phyloP scores from a whole-genome alignment of 2,329 filamentous ascomycete species.

The Aspergillus sergii region DNA sequence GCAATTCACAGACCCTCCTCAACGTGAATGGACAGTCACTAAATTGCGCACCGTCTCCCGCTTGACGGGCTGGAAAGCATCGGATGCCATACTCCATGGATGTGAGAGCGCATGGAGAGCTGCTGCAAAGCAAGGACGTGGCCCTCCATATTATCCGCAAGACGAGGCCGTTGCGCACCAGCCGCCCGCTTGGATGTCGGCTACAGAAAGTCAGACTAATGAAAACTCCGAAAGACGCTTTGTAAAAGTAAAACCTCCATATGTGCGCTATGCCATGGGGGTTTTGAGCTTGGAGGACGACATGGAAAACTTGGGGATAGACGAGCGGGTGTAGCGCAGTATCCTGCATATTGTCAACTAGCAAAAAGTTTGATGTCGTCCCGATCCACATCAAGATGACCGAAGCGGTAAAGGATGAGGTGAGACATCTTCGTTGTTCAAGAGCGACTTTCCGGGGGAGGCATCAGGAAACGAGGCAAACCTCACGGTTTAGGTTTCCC shows the following conservation, averaged over 20 bases:
- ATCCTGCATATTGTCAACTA: neutral
- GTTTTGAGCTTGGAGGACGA: constrained; percentile 78
- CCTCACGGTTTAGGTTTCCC: neutral
- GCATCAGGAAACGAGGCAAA: neutral
- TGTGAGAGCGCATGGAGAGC: constrained; percentile 85
- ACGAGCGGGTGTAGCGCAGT: constrained; percentile 25
- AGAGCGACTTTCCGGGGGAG: neutral
- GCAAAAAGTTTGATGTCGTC: neutral
- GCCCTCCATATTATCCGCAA: constrained; percentile 67
- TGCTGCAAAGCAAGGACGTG: constrained; percentile 70
- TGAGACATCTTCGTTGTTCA: neutral
- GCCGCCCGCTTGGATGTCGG: constrained; percentile 6
- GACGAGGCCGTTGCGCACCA: constrained; percentile 20
- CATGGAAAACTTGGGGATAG: constrained; percentile 64
- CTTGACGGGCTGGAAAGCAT: constrained; percentile 85
- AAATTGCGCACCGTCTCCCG: constrained; percentile 74
- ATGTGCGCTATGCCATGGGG: constrained; percentile 76
- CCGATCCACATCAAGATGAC: neutral
- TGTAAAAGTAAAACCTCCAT: constrained; percentile 64
- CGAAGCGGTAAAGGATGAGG: neutral
- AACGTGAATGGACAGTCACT: constrained; percentile 76
- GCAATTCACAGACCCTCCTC: constrained; percentile 70
- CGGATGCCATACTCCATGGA: constrained; percentile 76
- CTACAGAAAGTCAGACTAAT: constrained; percentile 21
- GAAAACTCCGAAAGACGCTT: constrained; percentile 52